Base-by-base conservation (phyloP, 1,284 basidiomycete genomes). In the Albatrellus sp. region DNA sequence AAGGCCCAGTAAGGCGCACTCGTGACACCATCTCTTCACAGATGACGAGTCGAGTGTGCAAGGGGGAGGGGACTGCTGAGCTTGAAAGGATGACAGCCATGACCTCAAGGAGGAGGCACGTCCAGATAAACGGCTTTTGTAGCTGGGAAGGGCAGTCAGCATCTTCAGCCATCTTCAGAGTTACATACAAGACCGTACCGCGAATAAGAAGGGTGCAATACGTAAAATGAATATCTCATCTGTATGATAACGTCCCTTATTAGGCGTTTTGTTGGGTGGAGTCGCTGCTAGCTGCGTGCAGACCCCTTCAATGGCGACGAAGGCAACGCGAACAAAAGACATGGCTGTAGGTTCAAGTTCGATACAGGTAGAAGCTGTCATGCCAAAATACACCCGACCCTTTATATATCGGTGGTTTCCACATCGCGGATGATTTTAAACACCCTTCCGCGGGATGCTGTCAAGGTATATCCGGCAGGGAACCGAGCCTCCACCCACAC, bases 141-240 rank as follows among this genome's bases (percentile, higher is more conserved):
- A 69, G 59, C 77, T 79, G 49, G 16, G 28, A 40, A 14, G 35
- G 2, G 31, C 20, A 2, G 24, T 24, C 24, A 35, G 41, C 19
- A 19, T 16, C 28, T 31, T 32, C 10, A 5, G 12, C n/a, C 9
- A 9, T 13, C 4, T 14, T 14, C 24, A 17, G 35, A 16, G 35
- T 2, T 11, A n/a, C n/a, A 13, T n/a, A 28, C 16, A 7, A 12
- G 9, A 19, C 51, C 53, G 30, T 50, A 72, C 77, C 59, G 71
- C 72, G 61, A 80, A 77, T 8, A 80, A 61, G 5, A 70, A 50
- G 2, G 77, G 74, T 0, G 75, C 77, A 24, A 79, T 72, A 47
- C 72, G 72, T 32, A 79, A 64, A 44, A 73, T 62, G 52, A 65
- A 70, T 35, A 67, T 60, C 53, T 73, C 70, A 13, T 74, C 63